Conservation (phyloP, 371 early-diverging fungal species). For the Paraphysoderma sedebokerense region DNA sequence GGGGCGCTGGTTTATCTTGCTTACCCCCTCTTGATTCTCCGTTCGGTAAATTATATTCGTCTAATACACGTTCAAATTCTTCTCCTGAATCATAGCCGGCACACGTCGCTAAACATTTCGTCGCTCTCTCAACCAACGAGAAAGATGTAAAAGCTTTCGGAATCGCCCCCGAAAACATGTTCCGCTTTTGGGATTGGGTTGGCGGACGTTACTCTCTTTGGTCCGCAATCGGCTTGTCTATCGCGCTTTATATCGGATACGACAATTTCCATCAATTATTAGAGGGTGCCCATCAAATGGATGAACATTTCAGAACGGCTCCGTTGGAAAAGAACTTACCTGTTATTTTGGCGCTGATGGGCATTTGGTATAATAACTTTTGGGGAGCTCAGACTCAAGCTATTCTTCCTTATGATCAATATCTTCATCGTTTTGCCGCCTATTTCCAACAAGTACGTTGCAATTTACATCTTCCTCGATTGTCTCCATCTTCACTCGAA, state of each 20-base stretch:
- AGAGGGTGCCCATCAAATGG: constrained; percentile 91
- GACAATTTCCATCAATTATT: constrained; percentile 89
- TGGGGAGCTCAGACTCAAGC: constrained; percentile 88
- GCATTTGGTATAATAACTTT: constrained; percentile 97
- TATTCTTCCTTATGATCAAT: constrained; percentile 96
- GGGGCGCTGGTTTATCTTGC: not conserved
- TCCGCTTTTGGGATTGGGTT: constrained; percentile 99
- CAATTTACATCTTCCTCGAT: not conserved
- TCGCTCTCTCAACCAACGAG: constrained; percentile 96
- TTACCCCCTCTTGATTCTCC: not conserved
- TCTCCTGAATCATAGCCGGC: constrained; percentile 12
- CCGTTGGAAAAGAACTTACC: constrained; percentile 85
- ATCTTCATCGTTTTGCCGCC: constrained; percentile 88
- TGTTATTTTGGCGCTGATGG: constrained; percentile 80
- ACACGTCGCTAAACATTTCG: constrained; percentile 96
- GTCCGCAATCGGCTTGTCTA: constrained; percentile 97
- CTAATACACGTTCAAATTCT: too few species aligned
- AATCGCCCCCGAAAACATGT: constrained; percentile 86
- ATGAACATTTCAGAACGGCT: constrained; percentile 78
- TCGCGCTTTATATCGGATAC: constrained; percentile 87
- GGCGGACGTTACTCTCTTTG: constrained; percentile 99
- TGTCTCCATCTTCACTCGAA: not conserved
- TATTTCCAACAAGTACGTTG: constrained; percentile 83
- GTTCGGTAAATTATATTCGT: too few species aligned
- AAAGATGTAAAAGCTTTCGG: constrained; percentile 79